Conservation (phyloP, 257 asterid species). For the Rauvolfia tetraphylla region DNA sequence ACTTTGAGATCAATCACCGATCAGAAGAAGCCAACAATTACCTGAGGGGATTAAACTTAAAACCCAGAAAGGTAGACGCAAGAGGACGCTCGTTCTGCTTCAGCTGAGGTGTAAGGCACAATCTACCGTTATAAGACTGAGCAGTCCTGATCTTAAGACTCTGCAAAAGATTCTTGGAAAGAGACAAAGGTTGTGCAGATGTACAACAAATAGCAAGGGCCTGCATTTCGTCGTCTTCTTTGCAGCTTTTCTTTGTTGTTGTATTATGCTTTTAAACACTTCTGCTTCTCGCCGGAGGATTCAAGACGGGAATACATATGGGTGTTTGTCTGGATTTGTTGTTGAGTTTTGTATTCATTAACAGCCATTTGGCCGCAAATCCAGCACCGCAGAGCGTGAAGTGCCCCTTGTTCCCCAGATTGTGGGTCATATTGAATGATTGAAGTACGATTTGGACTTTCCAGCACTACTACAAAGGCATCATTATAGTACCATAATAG, state of each 20-base stretch:
- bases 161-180: not conserved
- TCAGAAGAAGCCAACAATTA: not conserved
- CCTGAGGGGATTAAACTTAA: conserved; percentile 15
- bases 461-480: too few relatives aligned
- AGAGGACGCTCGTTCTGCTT: not conserved
- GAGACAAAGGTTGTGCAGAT: not conserved
- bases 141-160: not conserved
- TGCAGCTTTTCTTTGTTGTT: not conserved
- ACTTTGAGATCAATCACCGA: not conserved
- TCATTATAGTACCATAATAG: too few relatives aligned
- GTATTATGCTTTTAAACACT: not conserved
- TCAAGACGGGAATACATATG: not conserved
- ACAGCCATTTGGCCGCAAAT: not conserved
- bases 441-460: not conserved
- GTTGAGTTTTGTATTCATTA: too few relatives aligned
- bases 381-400: not conserved
- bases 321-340: not conserved
- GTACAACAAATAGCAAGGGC: not conserved
- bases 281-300: not conserved
- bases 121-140: conserved; percentile 8
- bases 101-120: not conserved
- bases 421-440: not conserved
- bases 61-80: conserved; percentile 9
- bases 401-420: not conserved
- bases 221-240: conserved; percentile 7